A percentile compares a stretch with the other conserved stretches of the same genome.
phyloP scores from a whole-genome alignment of 805 yeast genomes.

The Wickerhamiella lipophila region DNA sequence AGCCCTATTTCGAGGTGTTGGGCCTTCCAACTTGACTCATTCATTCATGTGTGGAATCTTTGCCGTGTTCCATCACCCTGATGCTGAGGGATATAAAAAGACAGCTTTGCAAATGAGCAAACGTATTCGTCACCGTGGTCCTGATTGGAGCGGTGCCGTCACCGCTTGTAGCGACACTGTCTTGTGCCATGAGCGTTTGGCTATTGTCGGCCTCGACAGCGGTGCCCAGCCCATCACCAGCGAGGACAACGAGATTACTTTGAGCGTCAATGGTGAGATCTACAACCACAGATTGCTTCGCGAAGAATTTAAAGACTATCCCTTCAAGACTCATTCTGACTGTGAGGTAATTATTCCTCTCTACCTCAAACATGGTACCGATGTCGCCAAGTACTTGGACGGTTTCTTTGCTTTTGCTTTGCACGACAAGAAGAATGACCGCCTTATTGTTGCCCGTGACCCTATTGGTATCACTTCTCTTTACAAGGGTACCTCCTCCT shows the following conservation, averaged over 20 bases:
- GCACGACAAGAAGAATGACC: conserved; percentile 70
- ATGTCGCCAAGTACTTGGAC: conserved; percentile 84
- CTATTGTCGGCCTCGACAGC: conserved; percentile 91
- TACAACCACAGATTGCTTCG: conserved; percentile 91
- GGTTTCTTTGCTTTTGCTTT: conserved; percentile 97
- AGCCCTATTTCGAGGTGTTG: background rate
- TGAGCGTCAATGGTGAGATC: conserved; percentile 95
- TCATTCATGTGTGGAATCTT: conserved; percentile 88
- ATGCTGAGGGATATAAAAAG: conserved; percentile 67
- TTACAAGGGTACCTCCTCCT: conserved; percentile 77
- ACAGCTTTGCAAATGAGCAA: conserved; percentile 83
- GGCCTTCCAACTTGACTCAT: background rate
- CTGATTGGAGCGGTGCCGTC: conserved; percentile 95
- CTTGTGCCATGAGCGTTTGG: conserved; percentile 87
- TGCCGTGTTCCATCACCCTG: conserved; percentile 76
- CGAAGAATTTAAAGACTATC: conserved; percentile 57
- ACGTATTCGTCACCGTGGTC: conserved; percentile 95
- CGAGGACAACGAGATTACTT: conserved; percentile 53
- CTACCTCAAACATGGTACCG: conserved; percentile 71
- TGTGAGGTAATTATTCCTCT: conserved; percentile 97
- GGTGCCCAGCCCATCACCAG: conserved; percentile 97
- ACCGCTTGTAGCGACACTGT: conserved; percentile 60
- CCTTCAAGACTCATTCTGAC: conserved; percentile 76
- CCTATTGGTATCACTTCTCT: conserved; percentile 95
- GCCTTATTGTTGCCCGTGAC: conserved; percentile 94